Base-by-base conservation (phyloP, 1,284 basidiomycete species). In the Microbotryomycetes sp. region DNA sequence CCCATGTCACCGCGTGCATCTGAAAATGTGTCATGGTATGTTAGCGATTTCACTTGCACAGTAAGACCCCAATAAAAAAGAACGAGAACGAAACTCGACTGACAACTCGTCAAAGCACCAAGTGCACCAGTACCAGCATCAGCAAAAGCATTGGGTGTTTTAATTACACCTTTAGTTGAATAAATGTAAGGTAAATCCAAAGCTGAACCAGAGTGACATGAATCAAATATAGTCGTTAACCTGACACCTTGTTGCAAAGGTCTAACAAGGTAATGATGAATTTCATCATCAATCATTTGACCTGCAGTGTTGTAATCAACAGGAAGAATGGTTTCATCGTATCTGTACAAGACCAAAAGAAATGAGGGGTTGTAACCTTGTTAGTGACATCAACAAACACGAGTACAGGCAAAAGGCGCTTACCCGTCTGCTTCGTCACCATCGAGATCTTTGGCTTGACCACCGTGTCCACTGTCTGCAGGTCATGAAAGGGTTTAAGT, bases 151-250 rank as follows among this genome's bases (percentile, higher is more conserved):
- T 75, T 78, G 26, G 76, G 74, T 59, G 77, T 76, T 64, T 79
- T 79, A 70, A 78, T 74, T 64, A 75, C 31, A 87, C 92, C 89
- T 48, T 65, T 26, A 6, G 68, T 62, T 42, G 54, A 63, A 45
- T 65, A 65, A 73, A 77, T 73, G 70, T 79, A 80, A 4, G 79
- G 79, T 15, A 79, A 70, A 65, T 79, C 78, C 64, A 79, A 74
- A 4, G 76, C 77, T 0, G 78, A 76, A 3, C 77, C 79, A 6
- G 76, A 78, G 67, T 80, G 79, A 62, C 77, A 78, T 61, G 77
- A 79, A 68, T 93, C 90, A 71, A 89, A 92, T 68, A 92, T 89
- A 28, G 88, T 85, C 5, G 91, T 93, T 49, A 94, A 77, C 48
- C 92, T 86, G 73, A 89, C 92, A 0, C 92, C 91, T 26, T 84